phyloP scores from a whole-genome alignment of 2,329 filamentous ascomycete species.

The Trichoderma guizhouense region DNA sequence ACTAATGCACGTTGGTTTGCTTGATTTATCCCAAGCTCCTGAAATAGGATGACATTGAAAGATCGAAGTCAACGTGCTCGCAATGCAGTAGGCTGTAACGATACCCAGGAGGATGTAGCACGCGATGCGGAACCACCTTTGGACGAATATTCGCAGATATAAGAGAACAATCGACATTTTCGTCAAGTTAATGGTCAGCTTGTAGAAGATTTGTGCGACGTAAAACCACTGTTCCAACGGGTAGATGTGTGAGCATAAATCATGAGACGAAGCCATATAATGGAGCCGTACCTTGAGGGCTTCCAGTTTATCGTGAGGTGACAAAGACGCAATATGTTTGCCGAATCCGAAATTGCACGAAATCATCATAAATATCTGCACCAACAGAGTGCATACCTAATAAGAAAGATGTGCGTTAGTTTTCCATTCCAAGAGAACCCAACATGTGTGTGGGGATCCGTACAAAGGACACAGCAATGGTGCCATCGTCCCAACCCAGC shows the following conservation, averaged over 20 bases:
- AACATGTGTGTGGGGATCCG: conserved; percentile 5
- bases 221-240: conserved; percentile 43
- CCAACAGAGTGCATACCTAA: conserved; percentile 35
- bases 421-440: background rate
- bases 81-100: conserved; percentile 44
- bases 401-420: background rate
- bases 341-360: conserved; percentile 43
- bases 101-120: conserved; percentile 42
- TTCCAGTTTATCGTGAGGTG: conserved; percentile 33
- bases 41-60: conserved; percentile 49
- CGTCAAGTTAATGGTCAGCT: conserved; percentile 50
- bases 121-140: conserved; percentile 42
- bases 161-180: conserved; percentile 52
- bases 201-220: conserved; percentile 52
- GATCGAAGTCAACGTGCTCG: conserved; percentile 44
- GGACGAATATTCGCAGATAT: conserved; percentile 52
- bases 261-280: background rate
- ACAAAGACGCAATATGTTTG: conserved; percentile 37
- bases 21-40: conserved; percentile 44
- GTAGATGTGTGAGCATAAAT: background rate
- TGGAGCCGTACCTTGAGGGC: conserved; percentile 34
- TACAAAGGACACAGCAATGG: conserved; percentile 42
- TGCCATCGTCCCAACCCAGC: conserved; percentile 42
- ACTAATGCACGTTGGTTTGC: conserved; percentile 43
- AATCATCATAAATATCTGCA: conserved; percentile 39